Percentiles rank a stretch among this genome's conserved stretches.
These are phyloP conservation scores for Backusella liffmaniae DNA, from an alignment of 192 early-diverging fungal genomes.

Conservation along the genomic window DNA sequence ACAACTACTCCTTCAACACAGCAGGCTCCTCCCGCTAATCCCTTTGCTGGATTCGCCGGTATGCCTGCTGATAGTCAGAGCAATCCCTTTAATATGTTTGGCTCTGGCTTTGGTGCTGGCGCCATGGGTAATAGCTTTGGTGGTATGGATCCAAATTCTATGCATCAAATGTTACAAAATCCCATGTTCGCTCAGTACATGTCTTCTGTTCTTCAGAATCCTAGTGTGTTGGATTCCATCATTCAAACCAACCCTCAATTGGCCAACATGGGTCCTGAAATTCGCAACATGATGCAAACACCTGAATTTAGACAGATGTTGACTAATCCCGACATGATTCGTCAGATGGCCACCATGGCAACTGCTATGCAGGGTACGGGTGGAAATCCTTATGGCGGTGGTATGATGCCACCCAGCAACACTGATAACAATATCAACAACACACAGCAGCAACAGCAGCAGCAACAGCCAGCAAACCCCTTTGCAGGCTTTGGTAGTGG, in stretches of 20 bases:
- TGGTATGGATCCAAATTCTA: conserved; percentile 59
- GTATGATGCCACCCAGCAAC: background rate
- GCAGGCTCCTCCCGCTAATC: conserved; percentile 29
- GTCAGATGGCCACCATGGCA: conserved; percentile 69
- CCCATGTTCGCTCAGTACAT: conserved; percentile 83
- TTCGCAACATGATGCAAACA: conserved; percentile 81
- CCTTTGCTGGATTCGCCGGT: conserved; percentile 39
- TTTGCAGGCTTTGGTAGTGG: conserved; percentile 41
- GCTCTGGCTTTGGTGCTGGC: conserved; percentile 51
- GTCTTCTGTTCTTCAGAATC: conserved; percentile 79
- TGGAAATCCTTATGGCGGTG: conserved; percentile 1
- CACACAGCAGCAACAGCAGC: conserved; percentile 26
- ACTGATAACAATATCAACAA: conserved; percentile 16
- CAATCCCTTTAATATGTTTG: conserved; percentile 56
- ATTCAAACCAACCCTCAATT: conserved; percentile 81
- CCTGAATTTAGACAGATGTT: conserved; percentile 81
- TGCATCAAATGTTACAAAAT: conserved; percentile 78
- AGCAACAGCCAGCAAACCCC: conserved; percentile 40
- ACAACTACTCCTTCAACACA: conserved; percentile 6
- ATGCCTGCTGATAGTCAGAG: conserved; percentile 36
- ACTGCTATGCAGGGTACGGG: conserved; percentile 37
- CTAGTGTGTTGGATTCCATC: conserved; percentile 83
- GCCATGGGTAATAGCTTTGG: conserved; percentile 65
- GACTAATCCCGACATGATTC: conserved; percentile 79
- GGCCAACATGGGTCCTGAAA: conserved; percentile 78